Evolutionary conservation across 345 rosid species (phyloP), one percentile per base, ranked within the genome.

Genomic region (Ceriops tagal): DNA sequence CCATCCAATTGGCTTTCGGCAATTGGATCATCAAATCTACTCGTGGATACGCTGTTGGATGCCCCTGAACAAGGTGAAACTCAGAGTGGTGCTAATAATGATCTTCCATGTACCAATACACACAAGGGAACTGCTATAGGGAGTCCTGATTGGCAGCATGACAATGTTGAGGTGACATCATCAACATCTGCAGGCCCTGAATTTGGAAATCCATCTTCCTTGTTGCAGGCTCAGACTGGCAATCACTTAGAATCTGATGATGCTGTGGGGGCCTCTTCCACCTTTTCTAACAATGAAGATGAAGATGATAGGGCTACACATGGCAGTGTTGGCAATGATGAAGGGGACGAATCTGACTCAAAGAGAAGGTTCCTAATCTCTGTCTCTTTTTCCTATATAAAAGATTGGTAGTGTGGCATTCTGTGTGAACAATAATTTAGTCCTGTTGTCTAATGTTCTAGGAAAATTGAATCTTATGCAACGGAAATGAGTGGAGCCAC

Each of bases 401-500:
- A 56, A 24, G 24, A 27, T 62, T 8, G 43, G 24, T 62, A 39
- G 35, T 31, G 31, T 43, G 2, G 5, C 27, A 32, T 59, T n/a
- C 5, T 24, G 15, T 52, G 10, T 8, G 58, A 18, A 28, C 31
- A 59, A 53, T 53, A 56, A 58, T 39, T n/a, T 53, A 59, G 3
- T 30, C 43, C 49, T 61, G 27, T 10, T 58, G 35, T 30, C 46
- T 58, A 51, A 37, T n/a, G 6, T 30, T 26, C 30, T 73, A 77
- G 80, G 80, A 77, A 72, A 64, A 58, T 77, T 18, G 80, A 77
- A 68, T 62, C 73, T 58, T 72, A 72, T 58, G 66, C 73, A 16
- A 53, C 70, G 3, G 80, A 77, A 20, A 68, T 77, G 62, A 61
- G 93, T 78, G 99, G 97, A 80, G 96, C 96, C 68, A 85, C 73